A percentile compares a stretch with the other conserved stretches of the same genome.
phyloP scores from a whole-genome alignment of 352 stramenopile genomes.

The Phytophthora niederhauseri region DNA sequence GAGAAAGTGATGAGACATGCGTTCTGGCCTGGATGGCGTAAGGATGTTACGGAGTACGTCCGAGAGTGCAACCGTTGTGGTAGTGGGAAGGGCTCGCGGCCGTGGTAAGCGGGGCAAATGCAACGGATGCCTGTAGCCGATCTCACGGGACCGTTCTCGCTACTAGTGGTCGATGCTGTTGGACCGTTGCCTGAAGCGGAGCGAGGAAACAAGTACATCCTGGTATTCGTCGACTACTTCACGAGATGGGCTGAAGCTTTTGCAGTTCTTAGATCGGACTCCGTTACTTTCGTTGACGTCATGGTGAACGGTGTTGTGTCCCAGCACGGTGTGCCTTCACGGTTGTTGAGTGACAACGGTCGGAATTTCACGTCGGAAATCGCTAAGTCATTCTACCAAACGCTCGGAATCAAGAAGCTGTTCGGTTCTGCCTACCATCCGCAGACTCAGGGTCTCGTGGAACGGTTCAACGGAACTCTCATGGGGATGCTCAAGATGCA shows the following conservation, averaged over 20 bases:
- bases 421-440: constrained; percentile 4
- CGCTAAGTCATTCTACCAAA: constrained; percentile 11
- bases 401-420: constrained; percentile 7
- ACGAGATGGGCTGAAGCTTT: background rate
- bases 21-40: background rate
- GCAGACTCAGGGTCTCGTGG: background rate
- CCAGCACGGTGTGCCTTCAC: constrained; percentile 1
- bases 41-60: background rate
- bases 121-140: constrained; percentile 10
- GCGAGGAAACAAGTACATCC: background rate
- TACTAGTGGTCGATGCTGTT: background rate
- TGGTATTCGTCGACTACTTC: background rate
- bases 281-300: background rate
- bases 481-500: too few species aligned
- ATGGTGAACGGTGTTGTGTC: constrained; percentile 4
- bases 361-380: constrained; percentile 7
- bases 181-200: background rate
- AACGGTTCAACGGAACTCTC: too few species aligned
- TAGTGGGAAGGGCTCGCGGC: background rate
- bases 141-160: background rate
- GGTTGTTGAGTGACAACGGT: constrained; percentile 8
- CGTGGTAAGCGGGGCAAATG: constrained; percentile 4
- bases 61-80: background rate
- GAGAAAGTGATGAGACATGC: constrained; percentile 10
- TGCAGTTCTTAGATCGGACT: background rate